phyloP scores from a whole-genome alignment of 2,329 filamentous ascomycete genomes.

The Aspergillus japonicus region DNA sequence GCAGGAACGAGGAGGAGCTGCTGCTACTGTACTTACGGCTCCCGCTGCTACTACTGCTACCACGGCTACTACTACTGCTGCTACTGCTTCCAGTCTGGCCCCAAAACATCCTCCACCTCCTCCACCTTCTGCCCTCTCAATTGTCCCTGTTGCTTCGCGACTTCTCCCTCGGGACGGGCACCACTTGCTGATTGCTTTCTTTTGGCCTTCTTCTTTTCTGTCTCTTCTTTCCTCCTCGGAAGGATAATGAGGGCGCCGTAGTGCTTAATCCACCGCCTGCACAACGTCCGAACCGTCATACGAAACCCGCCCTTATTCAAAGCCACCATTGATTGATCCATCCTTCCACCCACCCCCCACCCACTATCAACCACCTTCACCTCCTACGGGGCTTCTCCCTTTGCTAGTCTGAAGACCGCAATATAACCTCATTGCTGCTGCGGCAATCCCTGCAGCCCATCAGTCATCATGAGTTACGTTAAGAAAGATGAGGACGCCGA shows the following conservation, averaged over 20 bases:
- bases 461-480: conserved; percentile 77
- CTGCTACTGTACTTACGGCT: neutral
- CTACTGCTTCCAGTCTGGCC: neutral
- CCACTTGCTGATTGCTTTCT: neutral
- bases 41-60: too few relatives aligned
- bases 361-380: neutral
- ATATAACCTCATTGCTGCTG: conserved; percentile 20
- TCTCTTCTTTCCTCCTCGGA: conserved; percentile 2
- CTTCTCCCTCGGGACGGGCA: neutral
- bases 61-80: too few relatives aligned
- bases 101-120: conserved; percentile 15
- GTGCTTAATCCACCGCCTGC: conserved; percentile 24
- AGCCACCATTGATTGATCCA: conserved; percentile 23
- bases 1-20: conserved; percentile 17
- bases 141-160: conserved; percentile 2
- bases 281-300: conserved; percentile 16
- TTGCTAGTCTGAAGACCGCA: conserved; percentile 14
- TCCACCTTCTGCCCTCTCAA: conserved; percentile 12
- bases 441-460: conserved; percentile 32
- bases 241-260: conserved; percentile 36
- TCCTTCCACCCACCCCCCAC: neutral
- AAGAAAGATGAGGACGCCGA: conserved; percentile 99
- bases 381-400: conserved; percentile 12
- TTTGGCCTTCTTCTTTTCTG: neutral
- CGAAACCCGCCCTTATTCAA: conserved; percentile 26